Evolutionary conservation across 164 flowering plant genomes (phyloP).

Genomic region (Vitis riparia): DNA sequence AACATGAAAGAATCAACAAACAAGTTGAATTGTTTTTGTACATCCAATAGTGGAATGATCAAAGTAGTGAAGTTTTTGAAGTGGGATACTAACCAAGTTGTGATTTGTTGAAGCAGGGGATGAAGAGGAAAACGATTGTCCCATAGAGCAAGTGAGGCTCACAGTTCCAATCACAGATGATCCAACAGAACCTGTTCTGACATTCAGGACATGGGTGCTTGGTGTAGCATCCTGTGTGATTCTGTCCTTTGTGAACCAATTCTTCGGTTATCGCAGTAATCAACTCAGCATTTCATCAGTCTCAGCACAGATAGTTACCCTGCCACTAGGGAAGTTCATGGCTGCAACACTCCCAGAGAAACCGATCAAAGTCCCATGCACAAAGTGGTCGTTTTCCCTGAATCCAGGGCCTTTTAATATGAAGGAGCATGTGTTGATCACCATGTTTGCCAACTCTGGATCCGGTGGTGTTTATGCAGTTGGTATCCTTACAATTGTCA

Average conservation of each 20-base stretch:
- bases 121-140: constrained; percentile 27
- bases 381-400: constrained; percentile 46
- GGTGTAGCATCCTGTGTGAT: constrained; percentile 38
- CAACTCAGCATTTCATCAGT: constrained; percentile 30
- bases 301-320: constrained; percentile 48
- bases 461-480: constrained; percentile 32
- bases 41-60: too few relatives aligned
- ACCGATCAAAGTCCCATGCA: constrained; percentile 28
- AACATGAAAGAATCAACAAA: too few relatives aligned
- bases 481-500: constrained; percentile 38
- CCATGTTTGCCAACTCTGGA: constrained; percentile 51
- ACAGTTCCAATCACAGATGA: constrained; percentile 63
- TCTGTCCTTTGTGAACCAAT: constrained; percentile 51
- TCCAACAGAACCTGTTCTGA: constrained; percentile 42
- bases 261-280: constrained; percentile 45
- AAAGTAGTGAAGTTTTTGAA: too few relatives aligned
- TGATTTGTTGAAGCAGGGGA: constrained; percentile 6
- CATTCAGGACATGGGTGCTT: constrained; percentile 64
- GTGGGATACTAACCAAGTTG: too few relatives aligned
- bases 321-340: constrained; percentile 64
- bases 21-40: too few relatives aligned
- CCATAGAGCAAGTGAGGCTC: constrained; percentile 37
- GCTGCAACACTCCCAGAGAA: constrained; percentile 48
- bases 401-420: constrained; percentile 63
- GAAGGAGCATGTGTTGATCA: constrained; percentile 61